Evolutionary conservation across 441 rosid genomes (phyloP).

Genomic region (Gossypium schwendimanii): DNA sequence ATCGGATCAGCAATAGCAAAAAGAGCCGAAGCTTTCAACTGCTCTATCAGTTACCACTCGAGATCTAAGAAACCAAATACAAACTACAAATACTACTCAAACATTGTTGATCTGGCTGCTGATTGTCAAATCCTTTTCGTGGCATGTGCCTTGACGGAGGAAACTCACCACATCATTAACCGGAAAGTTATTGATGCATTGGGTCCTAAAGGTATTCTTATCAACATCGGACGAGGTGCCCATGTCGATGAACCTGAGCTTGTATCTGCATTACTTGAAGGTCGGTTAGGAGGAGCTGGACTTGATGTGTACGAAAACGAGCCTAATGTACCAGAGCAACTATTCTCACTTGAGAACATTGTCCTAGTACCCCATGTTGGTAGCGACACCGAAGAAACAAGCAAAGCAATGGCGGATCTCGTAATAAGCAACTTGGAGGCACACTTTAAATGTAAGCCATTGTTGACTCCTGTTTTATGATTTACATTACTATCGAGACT

Average conservation of each 20-base stretch:
- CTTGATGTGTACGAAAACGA: constrained; percentile 65
- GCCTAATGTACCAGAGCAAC: constrained; percentile 51
- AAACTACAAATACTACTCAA: constrained; percentile 41
- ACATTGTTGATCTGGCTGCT: constrained; percentile 47
- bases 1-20: constrained; percentile 60
- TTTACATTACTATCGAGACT: not conserved
- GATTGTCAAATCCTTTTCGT: constrained; percentile 51
- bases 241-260: constrained; percentile 64
- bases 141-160: constrained; percentile 50
- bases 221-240: constrained; percentile 61
- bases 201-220: constrained; percentile 58
- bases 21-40: constrained; percentile 63
- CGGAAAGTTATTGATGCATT: constrained; percentile 50
- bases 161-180: constrained; percentile 46
- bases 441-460: constrained; percentile 40
- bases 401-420: constrained; percentile 62
- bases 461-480: constrained; percentile 51
- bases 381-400: constrained; percentile 49
- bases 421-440: constrained; percentile 61
- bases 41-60: constrained; percentile 45
- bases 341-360: constrained; percentile 48
- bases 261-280: constrained; percentile 55
- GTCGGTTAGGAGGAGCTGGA: constrained; percentile 68
- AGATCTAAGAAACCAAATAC: constrained; percentile 41
- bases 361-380: constrained; percentile 61